Conservation (phyloP, 495 filamentous ascomycete genomes). For the Astrothelium subdiscretum region DNA sequence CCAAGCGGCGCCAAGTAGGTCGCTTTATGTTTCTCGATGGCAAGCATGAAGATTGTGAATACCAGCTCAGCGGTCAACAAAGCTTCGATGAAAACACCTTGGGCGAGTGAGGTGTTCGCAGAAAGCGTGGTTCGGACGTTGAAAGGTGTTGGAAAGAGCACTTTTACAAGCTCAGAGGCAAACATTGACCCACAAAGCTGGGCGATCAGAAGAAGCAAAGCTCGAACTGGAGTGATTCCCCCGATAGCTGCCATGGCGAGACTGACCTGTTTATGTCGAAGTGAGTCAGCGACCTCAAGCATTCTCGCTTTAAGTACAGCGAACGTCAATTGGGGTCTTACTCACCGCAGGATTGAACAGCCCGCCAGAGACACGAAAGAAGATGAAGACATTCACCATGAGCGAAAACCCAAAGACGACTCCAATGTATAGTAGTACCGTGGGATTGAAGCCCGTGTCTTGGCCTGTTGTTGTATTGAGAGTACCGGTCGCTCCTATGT, state of each 20-base stretch:
- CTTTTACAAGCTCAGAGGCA: constrained; percentile 12
- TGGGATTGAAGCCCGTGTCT: constrained; percentile 18
- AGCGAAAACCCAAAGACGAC: constrained; percentile 27
- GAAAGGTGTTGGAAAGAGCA: constrained; percentile 12
- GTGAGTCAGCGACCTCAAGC: background rate
- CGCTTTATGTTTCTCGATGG: constrained; percentile 20
- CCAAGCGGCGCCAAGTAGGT: constrained; percentile 20
- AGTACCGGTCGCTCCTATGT: constrained; percentile 9
- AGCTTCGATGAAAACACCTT: constrained; percentile 19
- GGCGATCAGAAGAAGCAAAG: constrained; percentile 9
- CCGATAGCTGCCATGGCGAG: constrained; percentile 13
- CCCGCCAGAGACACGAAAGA: constrained; percentile 26
- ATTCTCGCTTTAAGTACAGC: background rate
- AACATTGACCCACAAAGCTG: constrained; percentile 17
- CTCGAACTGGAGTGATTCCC: constrained; percentile 12
- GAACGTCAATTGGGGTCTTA: background rate
- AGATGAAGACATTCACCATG: constrained; percentile 31
- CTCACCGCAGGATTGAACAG: constrained; percentile 19
- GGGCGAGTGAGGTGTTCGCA: constrained; percentile 7
- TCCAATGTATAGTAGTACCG: constrained; percentile 23
- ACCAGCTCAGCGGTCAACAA: constrained; percentile 19
- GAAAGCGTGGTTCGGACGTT: constrained; percentile 18
- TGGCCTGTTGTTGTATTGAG: constrained; percentile 11
- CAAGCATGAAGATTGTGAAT: constrained; percentile 25
- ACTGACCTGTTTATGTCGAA: constrained; percentile 10